Evolutionary conservation across 1,139 yeast genomes (phyloP).

Genomic region (Pichia sp.): DNA sequence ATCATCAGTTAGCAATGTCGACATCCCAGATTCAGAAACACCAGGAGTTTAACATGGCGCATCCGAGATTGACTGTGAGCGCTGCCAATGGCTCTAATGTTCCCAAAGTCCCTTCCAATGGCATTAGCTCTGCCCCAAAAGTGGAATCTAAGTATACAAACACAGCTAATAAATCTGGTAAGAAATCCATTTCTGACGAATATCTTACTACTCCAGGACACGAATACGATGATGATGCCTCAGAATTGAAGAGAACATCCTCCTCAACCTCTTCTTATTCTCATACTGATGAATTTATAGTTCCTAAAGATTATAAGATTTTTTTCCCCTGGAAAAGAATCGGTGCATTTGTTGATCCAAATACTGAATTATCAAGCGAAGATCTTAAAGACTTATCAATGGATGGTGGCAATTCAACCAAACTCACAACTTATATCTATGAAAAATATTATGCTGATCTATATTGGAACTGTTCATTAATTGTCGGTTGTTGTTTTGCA

Average conservation of each 20-base stretch:
- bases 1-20: background rate
- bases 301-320: slow-evolving; percentile 12
- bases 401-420: slow-evolving; percentile 13
- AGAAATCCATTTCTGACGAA: background rate
- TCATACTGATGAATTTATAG: slow-evolving; percentile 11
- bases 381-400: slow-evolving; percentile 15
- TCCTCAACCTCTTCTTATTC: slow-evolving; percentile 6
- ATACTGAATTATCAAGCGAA: slow-evolving; percentile 17
- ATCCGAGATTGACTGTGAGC: background rate
- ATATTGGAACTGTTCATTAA: slow-evolving; percentile 59
- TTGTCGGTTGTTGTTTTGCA: slow-evolving; percentile 66
- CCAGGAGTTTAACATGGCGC: background rate
- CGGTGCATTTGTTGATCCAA: slow-evolving; percentile 33
- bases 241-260: background rate
- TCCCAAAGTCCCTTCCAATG: background rate
- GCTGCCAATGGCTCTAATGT: background rate
- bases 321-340: slow-evolving; percentile 38
- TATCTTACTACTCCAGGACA: background rate
- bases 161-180: background rate
- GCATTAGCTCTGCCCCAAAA: background rate
- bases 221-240: background rate
- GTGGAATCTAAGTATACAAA: background rate
- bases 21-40: background rate
- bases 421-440: slow-evolving; percentile 50
- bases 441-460: slow-evolving; percentile 68